Conservation (phyloP, 1,284 basidiomycete species). For the Pseudozyma sp. region DNA sequence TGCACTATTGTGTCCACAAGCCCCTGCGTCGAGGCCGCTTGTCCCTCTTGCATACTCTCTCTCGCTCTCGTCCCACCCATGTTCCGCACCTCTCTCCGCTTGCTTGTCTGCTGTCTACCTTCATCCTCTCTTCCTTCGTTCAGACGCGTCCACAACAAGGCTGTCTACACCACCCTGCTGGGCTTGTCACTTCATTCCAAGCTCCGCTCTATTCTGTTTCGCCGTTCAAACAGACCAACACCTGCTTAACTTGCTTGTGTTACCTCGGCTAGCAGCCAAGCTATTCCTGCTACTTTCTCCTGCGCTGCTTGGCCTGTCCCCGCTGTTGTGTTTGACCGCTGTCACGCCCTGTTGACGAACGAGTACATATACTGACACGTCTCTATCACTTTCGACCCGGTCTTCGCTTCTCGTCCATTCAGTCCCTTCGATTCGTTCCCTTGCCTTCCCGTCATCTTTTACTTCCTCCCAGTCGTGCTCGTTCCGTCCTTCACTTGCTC, state of each 20-base stretch:
- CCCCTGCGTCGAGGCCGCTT: too few species aligned
- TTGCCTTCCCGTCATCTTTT: not conserved
- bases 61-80: too few species aligned
- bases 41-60: too few species aligned
- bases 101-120: not conserved
- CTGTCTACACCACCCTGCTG: not conserved
- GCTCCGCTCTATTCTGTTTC: not conserved
- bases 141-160: not conserved
- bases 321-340: not conserved
- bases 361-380: conserved; percentile 19
- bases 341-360: not conserved
- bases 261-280: not conserved
- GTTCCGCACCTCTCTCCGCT: too few species aligned
- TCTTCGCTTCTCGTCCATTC: not conserved
- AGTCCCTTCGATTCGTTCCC: not conserved
- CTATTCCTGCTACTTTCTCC: not conserved
- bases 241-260: not conserved
- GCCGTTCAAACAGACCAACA: not conserved
- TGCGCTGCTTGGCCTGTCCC: not conserved
- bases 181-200: not conserved
- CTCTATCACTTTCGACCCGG: too few species aligned
- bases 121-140: not conserved
- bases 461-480: not conserved
- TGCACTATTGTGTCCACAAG: too few species aligned
- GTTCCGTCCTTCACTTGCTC: not conserved